These are phyloP conservation scores for Exophiala viscosa DNA, from an alignment of 2,329 filamentous ascomycete species.

Conservation along the genomic window DNA sequence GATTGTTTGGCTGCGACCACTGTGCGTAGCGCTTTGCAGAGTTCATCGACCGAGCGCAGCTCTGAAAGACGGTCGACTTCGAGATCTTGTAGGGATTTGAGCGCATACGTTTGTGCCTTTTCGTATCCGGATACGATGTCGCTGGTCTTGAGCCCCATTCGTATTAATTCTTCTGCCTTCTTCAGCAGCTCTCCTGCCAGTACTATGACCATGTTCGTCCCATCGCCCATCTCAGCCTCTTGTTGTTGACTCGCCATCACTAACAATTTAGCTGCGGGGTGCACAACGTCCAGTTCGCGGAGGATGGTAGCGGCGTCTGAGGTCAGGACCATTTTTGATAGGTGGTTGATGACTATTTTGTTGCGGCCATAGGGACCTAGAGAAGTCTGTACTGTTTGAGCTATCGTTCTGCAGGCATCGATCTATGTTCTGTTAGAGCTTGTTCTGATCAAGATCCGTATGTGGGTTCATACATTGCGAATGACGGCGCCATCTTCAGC, in stretches of 20 bases:
- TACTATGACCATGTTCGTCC: slow-evolving; percentile 94
- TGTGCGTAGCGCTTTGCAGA: slow-evolving; percentile 92
- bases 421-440: slow-evolving; percentile 47
- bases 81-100: slow-evolving; percentile 74
- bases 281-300: slow-evolving; percentile 94
- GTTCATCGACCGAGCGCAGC: slow-evolving; percentile 72
- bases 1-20: slow-evolving; percentile 96
- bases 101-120: slow-evolving; percentile 82
- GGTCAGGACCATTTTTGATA: slow-evolving; percentile 99
- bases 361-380: slow-evolving; percentile 96
- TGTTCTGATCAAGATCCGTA: not conserved
- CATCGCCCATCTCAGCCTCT: slow-evolving; percentile 98
- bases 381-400: slow-evolving; percentile 93
- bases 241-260: slow-evolving; percentile 99
- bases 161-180: slow-evolving; percentile 93
- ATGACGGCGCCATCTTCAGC: slow-evolving; percentile 98
- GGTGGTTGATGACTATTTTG: slow-evolving; percentile 99
- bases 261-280: slow-evolving; percentile 93
- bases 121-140: slow-evolving; percentile 97
- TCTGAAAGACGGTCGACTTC: slow-evolving; percentile 87
- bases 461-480: slow-evolving; percentile 60
- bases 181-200: slow-evolving; percentile 90
- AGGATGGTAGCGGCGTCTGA: slow-evolving; percentile 97
- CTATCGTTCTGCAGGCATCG: slow-evolving; percentile 94
- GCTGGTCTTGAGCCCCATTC: slow-evolving; percentile 97